Conservation (phyloP, 345 rosid genomes). For the Cardamine chenopodiifolia region DNA sequence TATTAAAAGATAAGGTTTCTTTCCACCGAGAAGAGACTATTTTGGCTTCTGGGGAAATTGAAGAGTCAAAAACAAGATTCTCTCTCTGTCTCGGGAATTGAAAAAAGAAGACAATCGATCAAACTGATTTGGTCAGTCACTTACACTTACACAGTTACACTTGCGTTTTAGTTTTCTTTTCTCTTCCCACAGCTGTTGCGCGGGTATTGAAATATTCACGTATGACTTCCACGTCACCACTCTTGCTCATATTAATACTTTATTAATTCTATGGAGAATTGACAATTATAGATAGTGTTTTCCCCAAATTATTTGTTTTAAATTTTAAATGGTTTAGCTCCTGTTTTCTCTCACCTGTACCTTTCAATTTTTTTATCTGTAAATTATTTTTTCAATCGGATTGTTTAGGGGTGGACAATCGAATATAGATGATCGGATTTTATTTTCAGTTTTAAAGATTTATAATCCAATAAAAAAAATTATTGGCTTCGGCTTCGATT, state of each 20-base stretch:
- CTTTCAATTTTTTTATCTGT: too few species aligned
- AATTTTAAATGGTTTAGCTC: too few species aligned
- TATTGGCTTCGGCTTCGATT: too few species aligned
- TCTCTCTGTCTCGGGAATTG: neutral
- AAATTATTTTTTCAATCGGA: too few species aligned
- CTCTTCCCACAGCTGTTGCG: constrained; percentile 7
- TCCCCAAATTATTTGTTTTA: too few species aligned
- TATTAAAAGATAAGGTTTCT: neutral
- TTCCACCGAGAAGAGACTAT: neutral
- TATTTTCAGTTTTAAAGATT: too few species aligned
- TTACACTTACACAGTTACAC: neutral
- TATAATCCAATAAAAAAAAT: too few species aligned
- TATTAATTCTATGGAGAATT: neutral
- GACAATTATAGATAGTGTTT: too few species aligned
- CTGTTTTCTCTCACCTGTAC: too few species aligned
- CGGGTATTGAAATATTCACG: neutral
- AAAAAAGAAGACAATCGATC: neutral
- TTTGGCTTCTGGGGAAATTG: neutral
- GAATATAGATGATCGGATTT: too few species aligned
- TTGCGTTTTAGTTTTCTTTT: neutral
- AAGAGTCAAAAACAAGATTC: neutral
- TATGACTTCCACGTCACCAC: constrained; percentile 6
- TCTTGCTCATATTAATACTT: neutral
- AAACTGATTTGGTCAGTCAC: neutral
- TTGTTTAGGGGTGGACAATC: too few species aligned